Conservation (phyloP, 805 yeast species). For the Candida khao-thaluensis region DNA sequence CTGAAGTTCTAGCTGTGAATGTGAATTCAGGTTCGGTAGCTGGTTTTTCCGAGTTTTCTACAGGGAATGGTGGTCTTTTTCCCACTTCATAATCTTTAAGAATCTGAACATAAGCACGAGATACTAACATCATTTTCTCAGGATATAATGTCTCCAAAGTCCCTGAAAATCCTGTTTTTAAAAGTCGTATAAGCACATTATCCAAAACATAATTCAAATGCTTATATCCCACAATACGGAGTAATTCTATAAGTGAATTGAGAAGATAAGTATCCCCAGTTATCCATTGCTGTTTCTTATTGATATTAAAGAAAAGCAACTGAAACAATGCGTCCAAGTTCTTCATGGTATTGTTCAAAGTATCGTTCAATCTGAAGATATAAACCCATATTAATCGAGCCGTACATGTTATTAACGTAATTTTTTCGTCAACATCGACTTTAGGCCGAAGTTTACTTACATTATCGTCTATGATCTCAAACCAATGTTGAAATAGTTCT, state of each 20-base stretch:
- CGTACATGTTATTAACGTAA: slow-evolving; percentile 59
- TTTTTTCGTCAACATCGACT: slow-evolving; percentile 46
- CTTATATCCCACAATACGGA: slow-evolving; percentile 76
- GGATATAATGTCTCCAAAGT: slow-evolving; percentile 61
- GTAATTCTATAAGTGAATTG: slow-evolving; percentile 65
- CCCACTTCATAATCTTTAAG: slow-evolving; percentile 57
- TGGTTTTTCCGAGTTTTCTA: slow-evolving; percentile 32
- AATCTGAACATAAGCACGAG: slow-evolving; percentile 70
- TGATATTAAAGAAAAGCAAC: slow-evolving; percentile 48
- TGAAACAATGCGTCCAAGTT: slow-evolving; percentile 66
- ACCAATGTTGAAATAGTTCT: slow-evolving; percentile 76
- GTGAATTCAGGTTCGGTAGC: slow-evolving; percentile 24
- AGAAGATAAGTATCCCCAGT: slow-evolving; percentile 60
- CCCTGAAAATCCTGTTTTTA: slow-evolving; percentile 61
- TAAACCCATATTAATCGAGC: slow-evolving; percentile 88
- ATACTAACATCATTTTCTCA: slow-evolving; percentile 68
- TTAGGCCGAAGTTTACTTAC: slow-evolving; percentile 66
- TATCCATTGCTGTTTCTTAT: slow-evolving; percentile 75
- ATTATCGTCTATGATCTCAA: slow-evolving; percentile 60
- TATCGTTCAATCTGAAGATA: slow-evolving; percentile 80
- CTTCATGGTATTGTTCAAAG: slow-evolving; percentile 82
- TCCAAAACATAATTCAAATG: slow-evolving; percentile 80
- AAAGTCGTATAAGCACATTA: slow-evolving; percentile 67
- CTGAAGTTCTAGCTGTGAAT: slow-evolving; percentile 43
- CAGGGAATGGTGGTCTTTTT: slow-evolving; percentile 73